Percentiles rank a stretch among this genome's conserved stretches.
Evolutionary conservation across 2,329 filamentous ascomycete species (phyloP).

Genomic region (Ophioceras dolichostomum): DNA sequence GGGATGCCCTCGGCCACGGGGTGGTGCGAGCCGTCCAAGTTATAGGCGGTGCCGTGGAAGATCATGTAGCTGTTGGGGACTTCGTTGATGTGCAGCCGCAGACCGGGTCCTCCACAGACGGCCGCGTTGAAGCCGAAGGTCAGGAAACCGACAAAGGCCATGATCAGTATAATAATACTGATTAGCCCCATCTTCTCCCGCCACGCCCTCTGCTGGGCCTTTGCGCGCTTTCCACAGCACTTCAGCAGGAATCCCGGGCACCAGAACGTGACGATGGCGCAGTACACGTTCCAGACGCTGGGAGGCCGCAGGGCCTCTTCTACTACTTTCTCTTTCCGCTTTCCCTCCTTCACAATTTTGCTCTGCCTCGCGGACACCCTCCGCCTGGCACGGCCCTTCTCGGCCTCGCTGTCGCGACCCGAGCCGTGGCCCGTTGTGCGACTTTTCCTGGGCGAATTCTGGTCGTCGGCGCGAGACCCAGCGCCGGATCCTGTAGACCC

Average conservation of each 20-base stretch:
- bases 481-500: neutral
- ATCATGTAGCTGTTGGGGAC: conserved; percentile 84
- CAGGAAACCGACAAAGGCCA: conserved; percentile 81
- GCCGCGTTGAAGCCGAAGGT: conserved; percentile 92
- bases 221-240: conserved; percentile 76
- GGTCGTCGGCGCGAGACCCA: conserved; percentile 5
- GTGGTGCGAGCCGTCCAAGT: conserved; percentile 66
- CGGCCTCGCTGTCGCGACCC: conserved; percentile 18
- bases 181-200: conserved; percentile 95
- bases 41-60: conserved; percentile 85
- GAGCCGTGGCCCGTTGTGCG: conserved; percentile 20
- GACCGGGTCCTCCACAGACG: conserved; percentile 64
- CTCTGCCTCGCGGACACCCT: conserved; percentile 29
- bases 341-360: conserved; percentile 50
- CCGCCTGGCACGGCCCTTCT: conserved; percentile 23
- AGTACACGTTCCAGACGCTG: conserved; percentile 92
- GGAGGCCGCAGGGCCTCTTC: conserved; percentile 66
- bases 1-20: conserved; percentile 71
- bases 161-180: conserved; percentile 83
- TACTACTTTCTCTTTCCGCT: conserved; percentile 37
- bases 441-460: conserved; percentile 13
- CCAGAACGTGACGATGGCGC: conserved; percentile 90
- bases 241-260: conserved; percentile 72
- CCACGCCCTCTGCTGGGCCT: conserved; percentile 86
- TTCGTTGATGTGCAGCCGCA: conserved; percentile 70